Base-by-base conservation (phyloP, 2,329 filamentous ascomycete genomes). In the Cercospora nicotianae region DNA sequence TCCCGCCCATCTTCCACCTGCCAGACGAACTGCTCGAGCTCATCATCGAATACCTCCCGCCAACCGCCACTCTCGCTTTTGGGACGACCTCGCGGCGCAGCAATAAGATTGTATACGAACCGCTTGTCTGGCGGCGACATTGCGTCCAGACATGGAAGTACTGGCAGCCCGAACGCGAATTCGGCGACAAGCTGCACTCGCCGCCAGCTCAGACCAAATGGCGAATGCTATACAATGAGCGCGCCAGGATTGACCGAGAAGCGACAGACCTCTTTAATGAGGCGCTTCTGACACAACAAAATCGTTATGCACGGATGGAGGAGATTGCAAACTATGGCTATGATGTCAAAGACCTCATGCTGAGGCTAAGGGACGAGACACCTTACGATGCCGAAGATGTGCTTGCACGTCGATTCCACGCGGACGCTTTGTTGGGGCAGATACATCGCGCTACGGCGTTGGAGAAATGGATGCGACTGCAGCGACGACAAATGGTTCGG, bases 1-100 rank as follows among this genome's bases (percentile, higher is more conserved):
- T 64, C 31, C 64, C 69, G 53, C 45, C 58, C 12, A 69, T 76
- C 45, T 69, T 70, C 57, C 64, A 60, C 20, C 83, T 95, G 39
- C 94, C 94, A 48, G 91, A 94, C 79, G 95, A 99, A 82, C 87
- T 98, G 70, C 85, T 98, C 74, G 88, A 92, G 77, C 86, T 89
- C 63, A 91, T 98, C 72, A 85, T 97, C 72, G 84, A 85, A 70
- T 88, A 88, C 76, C 82, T 88, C 61, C 81, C 84, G 60, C 84
- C 87, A 8, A 73, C 73, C 55, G 82, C 82, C 45, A 81, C 86
- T 33, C 78, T 85, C 53, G 79, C 83, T 81, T 76, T 87, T 80
- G 75, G 90, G 85, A 72, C 83, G 28, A 83, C 90, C 10, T 92
- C 87, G 23, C 87, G 83, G 72, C 87, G 88, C 67, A 85, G 94